Percentiles rank a stretch among this genome's conserved stretches.
Conservation (phyloP, 192 early-diverging fungal species). For the Kickxella alabastrina region DNA sequence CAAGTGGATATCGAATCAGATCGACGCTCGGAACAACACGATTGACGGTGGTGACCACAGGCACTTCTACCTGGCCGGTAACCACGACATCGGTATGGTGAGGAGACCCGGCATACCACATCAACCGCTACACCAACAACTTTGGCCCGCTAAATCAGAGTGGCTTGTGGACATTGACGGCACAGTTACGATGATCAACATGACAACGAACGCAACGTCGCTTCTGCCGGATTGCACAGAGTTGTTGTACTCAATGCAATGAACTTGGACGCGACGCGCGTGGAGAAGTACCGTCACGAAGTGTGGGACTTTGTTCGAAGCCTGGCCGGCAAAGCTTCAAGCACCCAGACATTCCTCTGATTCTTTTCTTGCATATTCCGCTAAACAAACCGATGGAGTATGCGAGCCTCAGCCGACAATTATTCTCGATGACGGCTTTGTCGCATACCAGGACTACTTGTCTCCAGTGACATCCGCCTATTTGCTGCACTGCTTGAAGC, state of each 20-base stretch:
- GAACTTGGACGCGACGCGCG: slow-evolving; percentile 41
- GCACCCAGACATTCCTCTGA: slow-evolving; percentile 39
- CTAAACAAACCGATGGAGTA: slow-evolving; percentile 55
- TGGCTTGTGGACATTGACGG: slow-evolving; percentile 18
- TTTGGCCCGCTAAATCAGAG: slow-evolving; percentile 56
- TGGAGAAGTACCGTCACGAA: slow-evolving; percentile 46
- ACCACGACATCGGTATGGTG: slow-evolving; percentile 69
- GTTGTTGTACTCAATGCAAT: slow-evolving; percentile 48
- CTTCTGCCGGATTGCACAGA: slow-evolving; percentile 12
- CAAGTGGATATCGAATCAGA: slow-evolving; percentile 54
- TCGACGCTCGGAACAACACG: slow-evolving; percentile 14
- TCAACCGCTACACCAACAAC: slow-evolving; percentile 52
- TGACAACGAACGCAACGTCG: neutral
- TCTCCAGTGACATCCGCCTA: slow-evolving; percentile 55
- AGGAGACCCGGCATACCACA: slow-evolving; percentile 52
- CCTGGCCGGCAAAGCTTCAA: slow-evolving; percentile 20
- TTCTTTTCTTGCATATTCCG: slow-evolving; percentile 61
- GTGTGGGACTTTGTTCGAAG: slow-evolving; percentile 57
- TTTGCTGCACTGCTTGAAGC: slow-evolving; percentile 55
- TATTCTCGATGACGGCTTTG: slow-evolving; percentile 37
- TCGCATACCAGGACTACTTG: slow-evolving; percentile 59
- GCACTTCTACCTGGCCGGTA: slow-evolving; percentile 57
- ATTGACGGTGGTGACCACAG: slow-evolving; percentile 7
- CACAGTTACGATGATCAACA: neutral
- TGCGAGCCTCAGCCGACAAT: slow-evolving; percentile 53